Base-by-base conservation (phyloP, 441 rosid genomes). In the Adansonia rubrostipa region DNA sequence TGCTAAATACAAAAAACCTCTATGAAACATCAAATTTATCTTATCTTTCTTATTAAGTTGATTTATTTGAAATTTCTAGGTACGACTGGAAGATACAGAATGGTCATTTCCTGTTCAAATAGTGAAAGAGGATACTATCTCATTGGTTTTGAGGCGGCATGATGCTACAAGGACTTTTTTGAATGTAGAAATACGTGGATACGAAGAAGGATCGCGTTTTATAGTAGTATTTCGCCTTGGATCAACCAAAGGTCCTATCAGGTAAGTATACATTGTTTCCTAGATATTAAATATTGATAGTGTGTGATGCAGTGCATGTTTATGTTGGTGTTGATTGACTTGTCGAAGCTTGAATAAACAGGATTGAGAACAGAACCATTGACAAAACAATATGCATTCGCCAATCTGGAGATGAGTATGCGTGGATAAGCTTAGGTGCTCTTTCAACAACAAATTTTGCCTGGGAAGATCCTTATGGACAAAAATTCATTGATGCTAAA, bases 391-490 rank as follows among this genome's bases (percentile, higher is more conserved):
- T 97, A 80, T 85, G 92, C 86, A 80, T 97, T 81, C 91, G 97
- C 76, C 99, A 97, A 76, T 87, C 98, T 84, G 99, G 99, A 80
- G 89, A 81, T 81, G 98, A 97, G 73, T 88, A 85, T 82, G 85
- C 91, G 54, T 95, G 98, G 96, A 86, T 91, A 88, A 86, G 79
- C 71, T 84, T 95, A 87, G 85, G 84, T 74, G 92, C 98, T 77
- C 92, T 89, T 74, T 90, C 99, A 66, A 85, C 99, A 77, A 71
- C 87, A 77, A 87, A 82, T 80, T 95, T 93, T 85, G 85, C 92
- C 81, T 97, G 98, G 99, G 98, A 97, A 87, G 93, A 95, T 86
- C 99, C 99, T 11, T 93, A 95, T 77, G 99, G 99, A 71, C 97
- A 92, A 80, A 97, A 89, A 77, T 81, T 87, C 80, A 80, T 95